Percentiles rank a stretch among this genome's conserved stretches.
These are phyloP conservation scores for Pleurotus citrinopileatus DNA, from an alignment of 768 basidiomycete species.

Conservation along the genomic window DNA sequence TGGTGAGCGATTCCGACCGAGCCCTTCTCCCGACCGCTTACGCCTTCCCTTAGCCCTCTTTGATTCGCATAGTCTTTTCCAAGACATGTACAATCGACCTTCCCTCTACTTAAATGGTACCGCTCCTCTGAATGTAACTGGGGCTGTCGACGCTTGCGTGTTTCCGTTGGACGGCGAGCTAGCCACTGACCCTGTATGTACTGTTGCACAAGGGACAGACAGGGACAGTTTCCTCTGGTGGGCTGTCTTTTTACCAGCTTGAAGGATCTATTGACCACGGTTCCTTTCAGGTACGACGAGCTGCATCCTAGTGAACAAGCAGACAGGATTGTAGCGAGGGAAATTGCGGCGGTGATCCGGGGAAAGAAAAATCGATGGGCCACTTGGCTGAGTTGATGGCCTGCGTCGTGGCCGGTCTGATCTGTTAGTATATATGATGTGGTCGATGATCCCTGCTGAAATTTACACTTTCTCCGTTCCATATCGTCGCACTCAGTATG, in stretches of 20 bases:
- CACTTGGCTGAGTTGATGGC: constrained; percentile 50
- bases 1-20: constrained; percentile 25
- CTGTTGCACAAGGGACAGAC: constrained; percentile 37
- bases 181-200: constrained; percentile 26
- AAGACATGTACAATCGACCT: constrained; percentile 36
- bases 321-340: constrained; percentile 48
- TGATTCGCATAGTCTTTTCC: constrained; percentile 40
- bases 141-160: constrained; percentile 27
- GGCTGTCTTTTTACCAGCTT: constrained; percentile 30
- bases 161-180: constrained; percentile 26
- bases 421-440: no score
- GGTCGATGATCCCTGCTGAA: no score
- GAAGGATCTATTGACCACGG: background rate
- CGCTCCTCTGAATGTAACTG: constrained; percentile 42
- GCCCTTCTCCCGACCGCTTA: background rate
- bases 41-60: constrained; percentile 30
- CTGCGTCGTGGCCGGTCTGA: no score
- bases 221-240: constrained; percentile 63
- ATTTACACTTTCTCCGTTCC: no score
- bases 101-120: constrained; percentile 48
- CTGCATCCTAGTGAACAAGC: constrained; percentile 63
- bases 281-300: constrained; percentile 44
- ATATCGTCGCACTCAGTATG: no score
- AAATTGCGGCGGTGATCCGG: constrained; percentile 46
- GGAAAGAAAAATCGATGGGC: constrained; percentile 43